A percentile compares a stretch with the other conserved stretches of the same genome.
Conservation (phyloP, 192 early-diverging fungal species). For the Neocallimastix lanati region DNA sequence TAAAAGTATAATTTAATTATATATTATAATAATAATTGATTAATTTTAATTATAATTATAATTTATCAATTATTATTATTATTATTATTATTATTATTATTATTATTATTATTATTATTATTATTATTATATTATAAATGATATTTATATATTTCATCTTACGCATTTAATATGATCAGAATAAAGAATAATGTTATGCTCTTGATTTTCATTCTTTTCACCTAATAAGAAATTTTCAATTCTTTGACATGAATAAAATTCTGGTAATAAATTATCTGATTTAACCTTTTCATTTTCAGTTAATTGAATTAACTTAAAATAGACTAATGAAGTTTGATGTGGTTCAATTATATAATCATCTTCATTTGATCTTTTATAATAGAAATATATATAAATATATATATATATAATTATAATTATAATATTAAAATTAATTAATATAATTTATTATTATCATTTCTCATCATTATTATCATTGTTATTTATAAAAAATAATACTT, state of each 20-base stretch:
- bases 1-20: not conserved
- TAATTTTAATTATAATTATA: too few species aligned
- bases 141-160: not conserved
- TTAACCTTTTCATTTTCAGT: not conserved
- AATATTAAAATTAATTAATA: not conserved
- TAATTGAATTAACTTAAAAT: conserved; percentile 18
- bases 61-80: too few species aligned
- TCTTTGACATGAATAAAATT: conserved; percentile 23
- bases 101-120: conserved; percentile 3
- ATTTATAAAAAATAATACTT: not conserved
- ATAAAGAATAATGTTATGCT: not conserved
- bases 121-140: conserved; percentile 20
- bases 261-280: conserved; percentile 8
- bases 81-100: too few species aligned
- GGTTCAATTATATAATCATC: conserved; percentile 7
- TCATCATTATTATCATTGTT: too few species aligned
- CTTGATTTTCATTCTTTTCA: conserved; percentile 3
- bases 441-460: not conserved
- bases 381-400: not conserved
- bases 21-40: too few species aligned
- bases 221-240: conserved; percentile 20
- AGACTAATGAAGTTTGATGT: conserved; percentile 20
- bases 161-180: conserved; percentile 11
- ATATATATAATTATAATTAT: not conserved
- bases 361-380: not conserved